phyloP scores from a whole-genome alignment of 73 alveolate species.

The Tetrahymena borealis region DNA sequence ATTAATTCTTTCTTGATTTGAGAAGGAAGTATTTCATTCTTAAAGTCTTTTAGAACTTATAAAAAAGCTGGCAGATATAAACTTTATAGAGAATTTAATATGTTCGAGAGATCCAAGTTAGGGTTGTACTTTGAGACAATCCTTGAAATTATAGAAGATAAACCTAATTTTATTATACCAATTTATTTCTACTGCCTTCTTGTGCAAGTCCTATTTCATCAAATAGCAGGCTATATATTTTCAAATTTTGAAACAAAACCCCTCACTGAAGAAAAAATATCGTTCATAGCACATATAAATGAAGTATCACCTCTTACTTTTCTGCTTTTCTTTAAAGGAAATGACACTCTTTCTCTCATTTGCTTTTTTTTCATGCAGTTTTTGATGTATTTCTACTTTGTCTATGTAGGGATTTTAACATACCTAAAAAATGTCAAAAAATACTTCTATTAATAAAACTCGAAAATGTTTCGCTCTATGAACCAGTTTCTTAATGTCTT shows the following conservation, averaged over 20 bases:
- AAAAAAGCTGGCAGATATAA: too few species aligned
- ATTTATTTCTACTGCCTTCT: neutral
- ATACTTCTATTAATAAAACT: neutral
- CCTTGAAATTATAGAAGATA: neutral
- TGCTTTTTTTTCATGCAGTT: neutral
- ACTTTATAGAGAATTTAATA: neutral
- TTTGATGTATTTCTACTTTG: neutral
- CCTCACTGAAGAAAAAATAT: neutral
- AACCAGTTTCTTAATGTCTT: neutral
- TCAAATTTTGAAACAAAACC: neutral
- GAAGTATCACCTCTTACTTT: neutral
- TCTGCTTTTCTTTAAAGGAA: neutral
- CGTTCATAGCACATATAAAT: neutral
- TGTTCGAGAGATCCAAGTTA: neutral
- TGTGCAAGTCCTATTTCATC: neutral
- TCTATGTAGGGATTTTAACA: neutral
- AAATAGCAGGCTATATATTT: neutral
- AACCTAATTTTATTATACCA: neutral
- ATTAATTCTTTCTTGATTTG: too few species aligned
- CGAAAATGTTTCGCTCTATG: neutral
- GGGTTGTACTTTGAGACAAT: neutral
- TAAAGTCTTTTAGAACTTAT: too few species aligned
- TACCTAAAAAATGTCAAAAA: neutral
- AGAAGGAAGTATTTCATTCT: too few species aligned
- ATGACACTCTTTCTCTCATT: neutral